phyloP scores from a whole-genome alignment of 805 yeast genomes.

The Wickerhamiella shivajii region DNA sequence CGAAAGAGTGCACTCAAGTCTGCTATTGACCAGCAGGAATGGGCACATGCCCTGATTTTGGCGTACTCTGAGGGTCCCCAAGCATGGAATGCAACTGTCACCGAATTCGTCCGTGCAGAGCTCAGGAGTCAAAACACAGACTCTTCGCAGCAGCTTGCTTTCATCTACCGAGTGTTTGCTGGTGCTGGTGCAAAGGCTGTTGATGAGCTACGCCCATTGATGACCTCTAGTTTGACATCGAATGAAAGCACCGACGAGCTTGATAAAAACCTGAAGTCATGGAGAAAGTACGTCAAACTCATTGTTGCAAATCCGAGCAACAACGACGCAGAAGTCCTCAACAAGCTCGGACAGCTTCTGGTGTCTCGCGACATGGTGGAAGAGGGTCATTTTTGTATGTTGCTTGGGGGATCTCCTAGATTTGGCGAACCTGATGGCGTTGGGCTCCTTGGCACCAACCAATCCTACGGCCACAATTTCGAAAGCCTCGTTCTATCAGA shows the following conservation, averaged over 20 bases:
- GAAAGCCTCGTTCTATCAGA: slow-evolving; percentile 48
- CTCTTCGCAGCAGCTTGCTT: slow-evolving; percentile 32
- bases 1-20: slow-evolving; percentile 48
- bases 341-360: slow-evolving; percentile 27
- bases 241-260: slow-evolving; percentile 8
- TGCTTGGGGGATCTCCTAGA: slow-evolving; percentile 21
- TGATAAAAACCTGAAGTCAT: slow-evolving; percentile 15
- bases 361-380: slow-evolving; percentile 25
- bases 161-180: slow-evolving; percentile 46
- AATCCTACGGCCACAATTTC: slow-evolving; percentile 30
- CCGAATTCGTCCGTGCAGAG: slow-evolving; percentile 39
- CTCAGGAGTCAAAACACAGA: slow-evolving; percentile 27
- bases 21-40: slow-evolving; percentile 51
- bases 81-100: slow-evolving; percentile 41
- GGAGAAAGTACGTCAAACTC: slow-evolving; percentile 23
- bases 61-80: slow-evolving; percentile 53
- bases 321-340: slow-evolving; percentile 20
- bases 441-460: slow-evolving; percentile 11
- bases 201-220: slow-evolving; percentile 31
- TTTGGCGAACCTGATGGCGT: slow-evolving; percentile 18
- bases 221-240: slow-evolving; percentile 12
- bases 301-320: slow-evolving; percentile 21
- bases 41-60: slow-evolving; percentile 62
- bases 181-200: slow-evolving; percentile 46
- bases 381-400: slow-evolving; percentile 28